Evolutionary conservation across 2,329 filamentous ascomycete genomes (phyloP).

Genomic region (Trichocomaceae sp.): DNA sequence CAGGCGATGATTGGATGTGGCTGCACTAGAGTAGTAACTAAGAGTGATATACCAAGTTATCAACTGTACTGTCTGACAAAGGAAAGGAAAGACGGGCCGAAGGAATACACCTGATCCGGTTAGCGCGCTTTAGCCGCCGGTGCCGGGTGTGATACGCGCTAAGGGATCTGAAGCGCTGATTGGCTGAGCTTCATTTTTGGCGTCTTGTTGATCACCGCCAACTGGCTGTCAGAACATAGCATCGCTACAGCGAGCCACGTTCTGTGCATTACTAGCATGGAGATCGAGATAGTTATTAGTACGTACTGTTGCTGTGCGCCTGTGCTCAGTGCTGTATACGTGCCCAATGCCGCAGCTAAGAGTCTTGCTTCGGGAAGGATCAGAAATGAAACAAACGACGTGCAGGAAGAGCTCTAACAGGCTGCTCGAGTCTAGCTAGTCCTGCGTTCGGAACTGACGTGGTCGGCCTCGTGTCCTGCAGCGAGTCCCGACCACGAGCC

Average conservation of each 20-base stretch:
- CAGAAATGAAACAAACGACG: not conserved
- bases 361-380: not conserved
- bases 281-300: too few relatives aligned
- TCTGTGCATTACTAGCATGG: not conserved
- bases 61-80: too few relatives aligned
- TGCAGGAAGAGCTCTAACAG: not conserved
- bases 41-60: too few relatives aligned
- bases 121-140: too few relatives aligned
- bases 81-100: too few relatives aligned
- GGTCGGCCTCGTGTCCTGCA: not conserved
- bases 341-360: not conserved
- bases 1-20: too few relatives aligned
- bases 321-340: not conserved
- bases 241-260: too few relatives aligned
- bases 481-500: too few relatives aligned
- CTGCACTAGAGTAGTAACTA: too few relatives aligned
- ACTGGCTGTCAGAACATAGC: too few relatives aligned
- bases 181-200: not conserved
- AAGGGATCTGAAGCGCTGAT: not conserved
- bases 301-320: not conserved
- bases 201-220: too few relatives aligned
- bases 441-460: not conserved
- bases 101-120: not conserved
- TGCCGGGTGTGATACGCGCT: not conserved
- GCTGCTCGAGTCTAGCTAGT: not conserved